These are phyloP conservation scores for Hortaea sp. DNA, from an alignment of 2,329 filamentous ascomycete genomes.

Conservation along the genomic window DNA sequence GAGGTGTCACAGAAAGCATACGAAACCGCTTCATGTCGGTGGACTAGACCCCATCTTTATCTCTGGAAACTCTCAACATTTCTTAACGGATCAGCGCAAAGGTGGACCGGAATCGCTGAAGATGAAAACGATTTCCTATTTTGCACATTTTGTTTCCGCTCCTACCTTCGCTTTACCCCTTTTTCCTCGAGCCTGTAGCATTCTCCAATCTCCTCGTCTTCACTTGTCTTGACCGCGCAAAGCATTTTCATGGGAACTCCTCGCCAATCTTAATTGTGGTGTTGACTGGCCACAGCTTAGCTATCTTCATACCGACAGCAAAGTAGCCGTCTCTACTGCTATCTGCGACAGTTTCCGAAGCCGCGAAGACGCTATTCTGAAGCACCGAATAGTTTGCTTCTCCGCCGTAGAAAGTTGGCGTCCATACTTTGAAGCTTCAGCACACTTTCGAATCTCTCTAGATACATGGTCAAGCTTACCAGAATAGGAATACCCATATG, in stretches of 20 bases:
- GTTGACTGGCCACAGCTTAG: slow-evolving; percentile 4
- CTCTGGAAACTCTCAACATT: too few species aligned
- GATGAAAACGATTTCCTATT: too few species aligned
- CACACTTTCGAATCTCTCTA: too few species aligned
- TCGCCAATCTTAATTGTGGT: slow-evolving; percentile 6
- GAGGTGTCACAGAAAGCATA: too few species aligned
- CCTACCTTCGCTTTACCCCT: too few species aligned
- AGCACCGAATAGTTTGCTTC: slow-evolving; percentile 2
- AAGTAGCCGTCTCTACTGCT: slow-evolving; percentile 1
- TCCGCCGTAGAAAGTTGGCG: slow-evolving; percentile 5
- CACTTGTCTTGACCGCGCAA: not conserved
- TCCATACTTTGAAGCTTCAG: slow-evolving; percentile 2
- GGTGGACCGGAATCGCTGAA: too few species aligned
- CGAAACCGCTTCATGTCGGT: too few species aligned
- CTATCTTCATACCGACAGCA: slow-evolving; percentile 3
- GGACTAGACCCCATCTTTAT: too few species aligned
- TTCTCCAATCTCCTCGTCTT: not conserved
- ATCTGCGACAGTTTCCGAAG: slow-evolving; percentile 2
- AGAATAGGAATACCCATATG: not conserved
- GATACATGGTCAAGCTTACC: not conserved
- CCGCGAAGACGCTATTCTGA: slow-evolving; percentile 7
- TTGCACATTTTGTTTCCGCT: too few species aligned
- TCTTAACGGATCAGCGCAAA: too few species aligned
- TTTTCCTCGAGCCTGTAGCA: too few species aligned
- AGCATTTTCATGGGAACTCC: slow-evolving; percentile 2